A percentile compares a stretch with the other conserved stretches of the same genome.
Evolutionary conservation across 1,139 yeast species (phyloP).

Genomic region (Arxiozyma heterogenica): DNA sequence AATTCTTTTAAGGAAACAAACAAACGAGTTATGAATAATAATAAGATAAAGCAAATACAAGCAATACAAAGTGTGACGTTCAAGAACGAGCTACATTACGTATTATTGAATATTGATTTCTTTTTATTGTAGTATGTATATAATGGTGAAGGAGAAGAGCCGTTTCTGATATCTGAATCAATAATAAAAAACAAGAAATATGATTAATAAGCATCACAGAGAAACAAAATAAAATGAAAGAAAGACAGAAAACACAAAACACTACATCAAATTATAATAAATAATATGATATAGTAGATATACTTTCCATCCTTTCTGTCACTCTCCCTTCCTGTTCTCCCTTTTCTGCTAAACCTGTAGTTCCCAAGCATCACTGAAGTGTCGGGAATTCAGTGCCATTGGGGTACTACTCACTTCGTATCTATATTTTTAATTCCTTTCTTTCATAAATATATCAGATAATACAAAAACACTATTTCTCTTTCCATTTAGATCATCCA

Average conservation of each 20-base stretch:
- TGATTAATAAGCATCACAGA: background rate
- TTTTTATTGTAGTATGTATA: no score
- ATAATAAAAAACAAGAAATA: background rate
- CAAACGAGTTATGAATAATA: background rate
- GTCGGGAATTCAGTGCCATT: conserved; percentile 62
- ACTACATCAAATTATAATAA: no score
- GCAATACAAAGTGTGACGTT: background rate
- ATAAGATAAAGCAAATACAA: background rate
- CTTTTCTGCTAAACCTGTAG: background rate
- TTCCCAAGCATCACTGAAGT: conserved; percentile 44
- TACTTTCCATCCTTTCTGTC: background rate
- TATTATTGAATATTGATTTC: background rate
- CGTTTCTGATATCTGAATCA: background rate
- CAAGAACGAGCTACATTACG: background rate
- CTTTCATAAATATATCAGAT: background rate
- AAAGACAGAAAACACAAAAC: background rate
- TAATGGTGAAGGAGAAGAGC: background rate
- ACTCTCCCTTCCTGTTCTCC: background rate
- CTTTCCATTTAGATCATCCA: background rate
- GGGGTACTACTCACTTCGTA: conserved; percentile 1
- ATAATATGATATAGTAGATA: background rate
- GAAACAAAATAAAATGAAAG: background rate
- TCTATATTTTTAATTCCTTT: background rate
- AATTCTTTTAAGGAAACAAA: background rate
- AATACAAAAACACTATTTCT: background rate